phyloP scores from a whole-genome alignment of 495 filamentous ascomycete genomes.

The Parathielavia appendiculata region DNA sequence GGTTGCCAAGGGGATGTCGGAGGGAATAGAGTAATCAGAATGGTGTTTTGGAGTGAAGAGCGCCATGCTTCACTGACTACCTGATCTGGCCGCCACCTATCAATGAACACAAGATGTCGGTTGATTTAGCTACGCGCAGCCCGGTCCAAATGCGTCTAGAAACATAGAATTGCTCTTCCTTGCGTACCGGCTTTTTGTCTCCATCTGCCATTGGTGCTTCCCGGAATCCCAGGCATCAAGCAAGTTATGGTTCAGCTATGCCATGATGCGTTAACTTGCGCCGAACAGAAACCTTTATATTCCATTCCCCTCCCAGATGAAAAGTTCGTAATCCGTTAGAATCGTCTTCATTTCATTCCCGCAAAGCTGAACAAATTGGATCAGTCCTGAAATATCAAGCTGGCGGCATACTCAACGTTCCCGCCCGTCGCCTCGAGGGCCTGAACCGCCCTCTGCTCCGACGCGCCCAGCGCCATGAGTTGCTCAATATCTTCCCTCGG shows the following conservation, averaged over 20 bases:
- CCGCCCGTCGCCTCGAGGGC: conserved; percentile 79
- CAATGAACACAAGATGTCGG: neutral
- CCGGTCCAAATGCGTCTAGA: conserved; percentile 3
- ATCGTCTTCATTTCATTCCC: neutral
- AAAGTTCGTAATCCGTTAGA: conserved; percentile 7
- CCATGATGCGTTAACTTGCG: conserved; percentile 1
- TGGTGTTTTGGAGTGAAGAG: neutral
- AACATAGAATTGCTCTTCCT: neutral
- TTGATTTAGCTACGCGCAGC: conserved; percentile 13
- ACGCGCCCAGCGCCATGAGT: conserved; percentile 74
- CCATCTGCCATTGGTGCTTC: conserved; percentile 1
- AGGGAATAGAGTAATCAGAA: neutral
- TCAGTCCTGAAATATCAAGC: conserved; percentile 64
- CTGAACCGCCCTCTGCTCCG: conserved; percentile 66
- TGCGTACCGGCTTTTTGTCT: neutral
- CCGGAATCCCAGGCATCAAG: neutral
- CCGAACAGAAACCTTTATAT: conserved; percentile 8
- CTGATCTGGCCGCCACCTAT: no score
- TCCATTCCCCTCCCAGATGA: neutral
- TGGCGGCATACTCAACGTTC: conserved; percentile 80
- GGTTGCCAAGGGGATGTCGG: neutral
- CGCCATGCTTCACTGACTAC: neutral
- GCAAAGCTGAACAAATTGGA: neutral
- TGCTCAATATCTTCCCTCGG: conserved; percentile 60
- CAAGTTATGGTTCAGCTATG: neutral